Evolutionary conservation across 2,329 filamentous ascomycete genomes (phyloP).

Genomic region (Cordyceps cateniannulata): DNA sequence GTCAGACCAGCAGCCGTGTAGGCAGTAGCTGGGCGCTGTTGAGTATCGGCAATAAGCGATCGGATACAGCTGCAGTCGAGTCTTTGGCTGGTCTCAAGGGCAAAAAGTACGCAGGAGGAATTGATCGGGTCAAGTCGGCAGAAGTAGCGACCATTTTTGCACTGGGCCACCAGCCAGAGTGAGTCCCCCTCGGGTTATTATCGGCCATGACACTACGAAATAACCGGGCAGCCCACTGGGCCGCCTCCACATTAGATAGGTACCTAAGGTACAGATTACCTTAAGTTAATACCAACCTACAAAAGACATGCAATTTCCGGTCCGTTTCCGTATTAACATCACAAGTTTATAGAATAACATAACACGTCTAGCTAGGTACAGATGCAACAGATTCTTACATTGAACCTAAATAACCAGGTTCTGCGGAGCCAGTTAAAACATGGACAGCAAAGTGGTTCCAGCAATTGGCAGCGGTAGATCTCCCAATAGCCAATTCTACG

Average conservation of each 20-base stretch:
- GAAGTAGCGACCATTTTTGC: neutral
- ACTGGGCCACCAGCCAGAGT: neutral
- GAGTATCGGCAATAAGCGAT: neutral
- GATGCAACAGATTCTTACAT: slow-evolving; percentile 6
- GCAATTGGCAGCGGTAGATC: neutral
- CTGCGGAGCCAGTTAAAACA: slow-evolving; percentile 6
- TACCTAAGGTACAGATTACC: neutral
- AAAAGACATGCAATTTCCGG: too few relatives aligned
- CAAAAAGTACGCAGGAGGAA: neutral
- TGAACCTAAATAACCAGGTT: slow-evolving; percentile 9
- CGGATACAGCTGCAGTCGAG: neutral
- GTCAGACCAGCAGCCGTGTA: neutral
- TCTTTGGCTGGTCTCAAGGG: neutral
- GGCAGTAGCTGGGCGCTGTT: neutral
- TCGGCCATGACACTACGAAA: slow-evolving; percentile 12
- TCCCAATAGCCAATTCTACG: slow-evolving; percentile 5
- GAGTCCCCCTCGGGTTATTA: slow-evolving; percentile 11
- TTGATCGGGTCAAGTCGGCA: slow-evolving; percentile 6
- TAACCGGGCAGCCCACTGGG: neutral
- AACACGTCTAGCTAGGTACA: neutral
- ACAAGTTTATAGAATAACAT: neutral
- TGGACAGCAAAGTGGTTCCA: slow-evolving; percentile 1
- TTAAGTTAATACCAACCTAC: too few relatives aligned
- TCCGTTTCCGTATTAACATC: too few relatives aligned
- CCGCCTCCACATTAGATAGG: neutral